A percentile compares a stretch with the other conserved stretches of the same genome.
Conservation (phyloP, 345 rosid species). For the Arabidopsis suecica region DNA sequence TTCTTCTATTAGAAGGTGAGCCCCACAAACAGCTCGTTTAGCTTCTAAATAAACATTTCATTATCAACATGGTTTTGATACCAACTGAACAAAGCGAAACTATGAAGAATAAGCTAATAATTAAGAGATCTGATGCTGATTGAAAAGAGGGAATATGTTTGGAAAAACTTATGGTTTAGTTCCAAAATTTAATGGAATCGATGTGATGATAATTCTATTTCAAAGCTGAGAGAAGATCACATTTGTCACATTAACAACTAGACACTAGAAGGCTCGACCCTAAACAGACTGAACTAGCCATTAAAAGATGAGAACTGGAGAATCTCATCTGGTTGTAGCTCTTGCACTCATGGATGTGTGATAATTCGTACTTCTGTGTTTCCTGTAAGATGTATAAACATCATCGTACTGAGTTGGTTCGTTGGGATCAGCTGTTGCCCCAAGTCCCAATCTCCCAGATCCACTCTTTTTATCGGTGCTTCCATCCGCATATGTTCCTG, state of each 20-base stretch:
- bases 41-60: too few relatives aligned
- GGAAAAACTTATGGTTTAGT: not conserved
- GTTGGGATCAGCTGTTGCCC: conserved; percentile 85
- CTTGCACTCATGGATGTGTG: conserved; percentile 96
- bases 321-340: conserved; percentile 62
- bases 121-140: not conserved
- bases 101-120: not conserved
- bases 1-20: too few relatives aligned
- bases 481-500: conserved; percentile 85
- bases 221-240: conserved; percentile 27
- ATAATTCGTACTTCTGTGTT: conserved; percentile 87
- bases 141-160: not conserved
- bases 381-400: conserved; percentile 91
- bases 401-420: conserved; percentile 93
- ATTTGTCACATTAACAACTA: conserved; percentile 26
- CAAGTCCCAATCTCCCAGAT: conserved; percentile 86
- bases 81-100: not conserved
- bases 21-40: too few relatives aligned
- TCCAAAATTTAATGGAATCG: not conserved
- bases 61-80: not conserved
- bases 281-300: conserved; percentile 30
- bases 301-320: conserved; percentile 11
- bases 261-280: conserved; percentile 23
- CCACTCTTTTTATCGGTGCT: conserved; percentile 71
- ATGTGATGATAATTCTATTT: conserved; percentile 19